Percentiles rank a stretch among this genome's conserved stretches.
phyloP scores from a whole-genome alignment of 2,329 filamentous ascomycete genomes.

The Paramyrothecium sp. region DNA sequence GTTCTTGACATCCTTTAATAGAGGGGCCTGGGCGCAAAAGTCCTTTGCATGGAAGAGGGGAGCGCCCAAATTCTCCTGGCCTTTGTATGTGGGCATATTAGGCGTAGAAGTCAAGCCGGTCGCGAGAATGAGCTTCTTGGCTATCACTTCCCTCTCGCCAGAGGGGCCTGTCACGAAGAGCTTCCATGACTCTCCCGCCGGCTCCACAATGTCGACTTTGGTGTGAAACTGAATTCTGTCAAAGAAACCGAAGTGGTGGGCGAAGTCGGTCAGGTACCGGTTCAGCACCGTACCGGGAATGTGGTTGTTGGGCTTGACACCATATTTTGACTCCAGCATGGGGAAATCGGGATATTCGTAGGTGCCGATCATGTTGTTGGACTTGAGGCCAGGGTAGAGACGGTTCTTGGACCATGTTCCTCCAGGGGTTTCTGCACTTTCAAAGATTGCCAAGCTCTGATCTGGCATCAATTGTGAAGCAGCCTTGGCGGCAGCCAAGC shows the following conservation, averaged over 20 bases:
- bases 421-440: conserved; percentile 49
- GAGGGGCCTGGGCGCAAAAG: conserved; percentile 29
- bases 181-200: conserved; percentile 15
- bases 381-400: conserved; percentile 59
- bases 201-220: conserved; percentile 42
- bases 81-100: conserved; percentile 36
- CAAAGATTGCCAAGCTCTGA: conserved; percentile 46
- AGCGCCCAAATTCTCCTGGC: conserved; percentile 31
- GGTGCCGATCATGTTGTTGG: conserved; percentile 62
- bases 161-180: conserved; percentile 8
- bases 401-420: conserved; percentile 61
- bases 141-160: conserved; percentile 11
- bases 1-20: conserved; percentile 27
- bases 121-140: conserved; percentile 44
- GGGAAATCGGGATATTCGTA: conserved; percentile 66
- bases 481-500: conserved; percentile 50
- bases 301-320: conserved; percentile 27
- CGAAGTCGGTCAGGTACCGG: conserved; percentile 35
- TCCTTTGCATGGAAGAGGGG: conserved; percentile 44
- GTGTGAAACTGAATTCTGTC: conserved; percentile 47
- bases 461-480: conserved; percentile 47
- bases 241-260: conserved; percentile 45
- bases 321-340: conserved; percentile 48
- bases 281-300: conserved; percentile 36
- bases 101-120: conserved; percentile 46